Conservation (phyloP, 495 filamentous ascomycete species). For the Letharia columbiana region DNA sequence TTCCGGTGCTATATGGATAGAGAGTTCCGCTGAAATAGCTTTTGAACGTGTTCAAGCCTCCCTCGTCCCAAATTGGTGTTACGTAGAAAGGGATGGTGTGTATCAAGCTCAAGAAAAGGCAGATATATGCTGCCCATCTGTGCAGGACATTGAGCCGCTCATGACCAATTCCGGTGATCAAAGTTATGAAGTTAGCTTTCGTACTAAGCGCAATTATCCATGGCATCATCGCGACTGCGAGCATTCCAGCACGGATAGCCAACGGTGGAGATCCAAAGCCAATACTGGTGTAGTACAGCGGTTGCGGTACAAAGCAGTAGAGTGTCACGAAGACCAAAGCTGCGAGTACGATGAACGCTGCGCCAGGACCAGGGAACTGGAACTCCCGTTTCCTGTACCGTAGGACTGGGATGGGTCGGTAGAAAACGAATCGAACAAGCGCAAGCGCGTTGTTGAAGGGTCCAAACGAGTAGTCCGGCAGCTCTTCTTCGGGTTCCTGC, state of each 20-base stretch:
- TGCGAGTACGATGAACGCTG: constrained; percentile 54
- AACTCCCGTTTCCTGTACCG: constrained; percentile 53
- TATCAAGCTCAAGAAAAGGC: constrained; percentile 69
- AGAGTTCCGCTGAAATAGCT: constrained; percentile 53
- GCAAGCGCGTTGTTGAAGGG: constrained; percentile 68
- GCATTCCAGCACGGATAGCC: constrained; percentile 86
- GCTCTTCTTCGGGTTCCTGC: constrained; percentile 47
- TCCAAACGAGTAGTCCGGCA: constrained; percentile 57
- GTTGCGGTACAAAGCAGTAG: constrained; percentile 79
- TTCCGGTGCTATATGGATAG: constrained; percentile 77
- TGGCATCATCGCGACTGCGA: constrained; percentile 85
- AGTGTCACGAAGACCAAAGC: constrained; percentile 63
- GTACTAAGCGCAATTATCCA: constrained; percentile 87
- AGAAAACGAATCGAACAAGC: constrained; percentile 74
- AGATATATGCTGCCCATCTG: constrained; percentile 85
- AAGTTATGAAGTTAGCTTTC: constrained; percentile 78
- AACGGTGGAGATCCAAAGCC: constrained; percentile 78
- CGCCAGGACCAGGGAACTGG: constrained; percentile 66
- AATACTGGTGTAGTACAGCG: constrained; percentile 76
- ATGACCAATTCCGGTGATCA: constrained; percentile 84
- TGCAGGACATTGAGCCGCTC: constrained; percentile 90
- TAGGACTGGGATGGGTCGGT: constrained; percentile 66
- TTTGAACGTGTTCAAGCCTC: constrained; percentile 56
- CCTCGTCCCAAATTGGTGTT: constrained; percentile 74
- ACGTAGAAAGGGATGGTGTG: constrained; percentile 88